These are phyloP conservation scores for Neurospora sublineolata DNA, from an alignment of 495 filamentous ascomycete species.

Conservation along the genomic window DNA sequence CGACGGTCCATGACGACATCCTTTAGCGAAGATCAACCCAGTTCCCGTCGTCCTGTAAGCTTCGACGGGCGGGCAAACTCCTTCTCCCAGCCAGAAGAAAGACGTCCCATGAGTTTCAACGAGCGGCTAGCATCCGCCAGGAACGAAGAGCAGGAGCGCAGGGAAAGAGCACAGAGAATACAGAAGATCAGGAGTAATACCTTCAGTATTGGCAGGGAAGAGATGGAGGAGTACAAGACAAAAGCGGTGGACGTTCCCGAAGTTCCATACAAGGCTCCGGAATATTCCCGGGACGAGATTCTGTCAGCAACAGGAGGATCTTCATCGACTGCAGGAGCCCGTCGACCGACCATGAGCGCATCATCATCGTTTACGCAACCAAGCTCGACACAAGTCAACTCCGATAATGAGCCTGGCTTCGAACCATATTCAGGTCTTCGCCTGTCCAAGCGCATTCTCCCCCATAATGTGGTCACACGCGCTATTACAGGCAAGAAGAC, in stretches of 20 bases:
- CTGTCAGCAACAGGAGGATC: conserved; percentile 23
- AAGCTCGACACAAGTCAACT: not conserved
- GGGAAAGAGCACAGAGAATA: conserved; percentile 43
- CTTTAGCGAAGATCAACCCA: conserved; percentile 4
- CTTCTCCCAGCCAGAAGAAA: conserved; percentile 11
- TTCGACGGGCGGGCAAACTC: conserved; percentile 60
- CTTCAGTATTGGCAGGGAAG: conserved; percentile 55
- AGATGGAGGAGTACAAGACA: conserved; percentile 54
- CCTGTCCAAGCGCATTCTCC: conserved; percentile 75
- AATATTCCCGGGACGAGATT: conserved; percentile 54
- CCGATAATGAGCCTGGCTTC: conserved; percentile 38
- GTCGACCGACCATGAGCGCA: not conserved
- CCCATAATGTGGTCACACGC: conserved; percentile 64
- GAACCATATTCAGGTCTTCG: conserved; percentile 81
- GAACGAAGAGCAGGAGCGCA: conserved; percentile 42
- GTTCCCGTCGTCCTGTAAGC: conserved; percentile 43
- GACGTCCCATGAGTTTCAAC: conserved; percentile 63
- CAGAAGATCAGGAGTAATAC: conserved; percentile 52
- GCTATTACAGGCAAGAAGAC: conserved; percentile 65
- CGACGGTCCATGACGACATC: conserved; percentile 31
- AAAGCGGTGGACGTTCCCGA: conserved; percentile 45
- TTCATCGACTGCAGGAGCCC: not conserved
- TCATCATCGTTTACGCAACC: not conserved
- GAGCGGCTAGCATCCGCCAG: conserved; percentile 67
- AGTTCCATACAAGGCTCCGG: conserved; percentile 33